Conservation (phyloP, 305 asterid genomes). For the Lippia alba region DNA sequence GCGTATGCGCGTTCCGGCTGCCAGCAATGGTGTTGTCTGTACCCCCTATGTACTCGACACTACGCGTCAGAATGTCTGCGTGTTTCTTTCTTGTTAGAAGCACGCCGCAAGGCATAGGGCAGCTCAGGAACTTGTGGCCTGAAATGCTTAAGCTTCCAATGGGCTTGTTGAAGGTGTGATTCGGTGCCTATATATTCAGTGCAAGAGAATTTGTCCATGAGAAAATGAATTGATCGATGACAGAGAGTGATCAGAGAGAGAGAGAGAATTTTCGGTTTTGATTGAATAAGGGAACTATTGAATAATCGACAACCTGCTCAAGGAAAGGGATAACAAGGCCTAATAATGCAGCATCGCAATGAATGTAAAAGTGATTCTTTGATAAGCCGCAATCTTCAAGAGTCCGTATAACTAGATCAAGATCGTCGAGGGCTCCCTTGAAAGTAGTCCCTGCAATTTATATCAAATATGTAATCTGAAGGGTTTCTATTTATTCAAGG, state of each 20-base stretch:
- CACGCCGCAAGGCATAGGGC: conserved; percentile 62
- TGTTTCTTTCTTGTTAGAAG: conserved; percentile 49
- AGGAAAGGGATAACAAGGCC: conserved; percentile 65
- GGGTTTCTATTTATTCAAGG: too few species aligned
- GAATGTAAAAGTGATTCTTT: conserved; percentile 55
- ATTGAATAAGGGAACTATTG: too few species aligned
- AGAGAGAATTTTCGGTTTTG: too few species aligned
- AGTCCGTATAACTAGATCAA: conserved; percentile 57
- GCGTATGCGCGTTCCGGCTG: conserved; percentile 60
- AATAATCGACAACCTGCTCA: too few species aligned
- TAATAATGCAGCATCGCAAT: conserved; percentile 61
- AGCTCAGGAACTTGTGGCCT: conserved; percentile 55
- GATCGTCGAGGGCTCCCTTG: conserved; percentile 66
- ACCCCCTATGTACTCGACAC: conserved; percentile 57
- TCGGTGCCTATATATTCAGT: too few species aligned
- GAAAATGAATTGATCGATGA: neutral
- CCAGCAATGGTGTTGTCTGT: conserved; percentile 58
- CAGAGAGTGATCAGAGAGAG: too few species aligned
- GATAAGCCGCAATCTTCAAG: conserved; percentile 56
- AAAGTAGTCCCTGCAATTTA: conserved; percentile 58
- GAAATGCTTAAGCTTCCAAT: conserved; percentile 63
- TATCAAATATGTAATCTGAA: too few species aligned
- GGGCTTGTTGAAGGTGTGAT: conserved; percentile 54
- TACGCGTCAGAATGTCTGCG: conserved; percentile 42
- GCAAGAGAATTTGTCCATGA: too few species aligned